Evolutionary conservation across 1,284 basidiomycete species (phyloP), one percentile per base, ranked within the genome.

Genomic region (Lentinula novae-zelandiae): DNA sequence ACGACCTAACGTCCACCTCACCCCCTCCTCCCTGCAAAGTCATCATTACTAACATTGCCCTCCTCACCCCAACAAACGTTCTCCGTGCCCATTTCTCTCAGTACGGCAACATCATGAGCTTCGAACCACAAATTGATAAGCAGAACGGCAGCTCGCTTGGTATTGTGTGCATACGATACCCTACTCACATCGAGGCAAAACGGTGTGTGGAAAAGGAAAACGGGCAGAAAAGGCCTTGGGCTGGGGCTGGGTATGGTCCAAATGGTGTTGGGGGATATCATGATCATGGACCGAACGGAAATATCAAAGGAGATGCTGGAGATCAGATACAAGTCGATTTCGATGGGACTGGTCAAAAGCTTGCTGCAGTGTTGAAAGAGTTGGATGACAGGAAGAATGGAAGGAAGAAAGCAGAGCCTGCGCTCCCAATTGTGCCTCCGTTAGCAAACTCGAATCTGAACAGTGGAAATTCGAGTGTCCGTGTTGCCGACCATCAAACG

Each of bases 131-230:
- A 70, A 84, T 91, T 63, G 92, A 97, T 74, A 82, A 84, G 53
- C 81, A 82, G 57, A 94, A 87, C 20, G 95, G 95, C 12, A 88
- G 86, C 63, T 85, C 90, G 13, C 81, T 98, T 3, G 95, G 95
- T 5, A 86, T 98, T 46, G 86, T 92, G 57, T 87, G 85, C 70
- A 82, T 98, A 67, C 86, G 83, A 64, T 98, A 83, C 71, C 72
- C 69, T 7, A 74, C 77, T 0, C 81, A 84, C 62, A 84, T 85
- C 17, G 85, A 88, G 60, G 89, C 87, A 59, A 81, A 73, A 71
- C 78, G 73, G 66, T 93, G 86, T 72, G 81, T 81, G 60, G 82
- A 82, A 67, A 78, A 78, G 66, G 83, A 88, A 66, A 75, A 89
- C 62, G 85, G 85, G 38, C 80, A 80, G 69, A 79, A 75, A 69